Base-by-base conservation (phyloP, 1,139 yeast genomes). In the Geotrichum cucujoidarum region DNA sequence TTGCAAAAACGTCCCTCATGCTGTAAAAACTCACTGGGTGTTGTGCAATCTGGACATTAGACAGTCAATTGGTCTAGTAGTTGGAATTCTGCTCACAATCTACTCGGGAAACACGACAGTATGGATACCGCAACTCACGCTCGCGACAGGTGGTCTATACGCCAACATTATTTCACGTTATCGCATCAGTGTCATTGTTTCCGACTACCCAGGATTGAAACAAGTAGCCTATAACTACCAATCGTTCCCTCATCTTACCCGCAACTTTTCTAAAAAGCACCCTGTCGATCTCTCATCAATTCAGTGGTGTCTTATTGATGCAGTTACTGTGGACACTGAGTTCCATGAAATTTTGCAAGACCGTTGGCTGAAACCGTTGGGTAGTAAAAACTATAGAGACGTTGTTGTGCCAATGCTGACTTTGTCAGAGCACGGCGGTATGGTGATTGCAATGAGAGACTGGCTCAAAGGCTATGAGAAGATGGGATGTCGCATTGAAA, bases 151-250 rank as follows among this genome's bases (percentile, higher is more conserved):
- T 17, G 97, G 98, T 1, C 73, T 89, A 16, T 88, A 87, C 58
- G 97, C 97, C 21, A 78, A 87, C 57, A 72, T 86, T 31, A 78
- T 89, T 25, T 81, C 94, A 24, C 75, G 77, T 50, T 80, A 78
- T 60, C 74, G 80, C 44, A 94, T 90, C 1, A 79, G 90, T 1
- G 75, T 90, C 25, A 62, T 92, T 21, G 69, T 92, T 37, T 85
- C 95, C 1, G 97, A 92, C 62, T 90, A 89, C 60, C 75, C 94
- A 39, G 92, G 94, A n/a, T 70, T 92, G 55, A 94, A 92, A 61
- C 81, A 92, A 52, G 97, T 90, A 14, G 92, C 92, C 0, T 90
- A 87, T 59, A 95, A 92, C 64, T 92, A 92, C 64, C 95, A 92
- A 63, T 83, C 87, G 18, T 83, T 87, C 50, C 98, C 99, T 0